Conservation (phyloP, 2,329 filamentous ascomycete species). For the Arthroderma uncinatum region DNA sequence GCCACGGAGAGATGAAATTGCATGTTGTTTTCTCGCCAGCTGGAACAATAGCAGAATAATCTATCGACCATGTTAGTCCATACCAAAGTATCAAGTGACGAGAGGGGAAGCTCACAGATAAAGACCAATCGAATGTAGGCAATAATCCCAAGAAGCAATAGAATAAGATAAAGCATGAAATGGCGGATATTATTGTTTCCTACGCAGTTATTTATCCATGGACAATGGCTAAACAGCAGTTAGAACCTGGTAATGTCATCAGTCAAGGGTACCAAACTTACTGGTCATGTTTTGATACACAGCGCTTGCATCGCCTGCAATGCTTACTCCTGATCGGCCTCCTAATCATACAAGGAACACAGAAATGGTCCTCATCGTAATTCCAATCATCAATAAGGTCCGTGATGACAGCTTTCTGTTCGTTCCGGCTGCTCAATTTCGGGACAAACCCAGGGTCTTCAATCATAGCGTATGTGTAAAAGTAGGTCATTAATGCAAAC, state of each 20-base stretch:
- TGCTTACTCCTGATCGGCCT: slow-evolving; percentile 92
- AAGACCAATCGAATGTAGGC: slow-evolving; percentile 61
- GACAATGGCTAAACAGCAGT: slow-evolving; percentile 63
- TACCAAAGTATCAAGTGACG: slow-evolving; percentile 6
- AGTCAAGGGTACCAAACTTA: slow-evolving; percentile 40
- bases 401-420: slow-evolving; percentile 81
- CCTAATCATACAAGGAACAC: slow-evolving; percentile 85
- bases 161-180: slow-evolving; percentile 82
- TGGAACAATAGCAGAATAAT: slow-evolving; percentile 50
- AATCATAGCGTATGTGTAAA: slow-evolving; percentile 76
- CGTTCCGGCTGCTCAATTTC: slow-evolving; percentile 75
- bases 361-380: slow-evolving; percentile 91
- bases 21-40: slow-evolving; percentile 46
- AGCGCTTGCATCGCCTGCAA: slow-evolving; percentile 80
- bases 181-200: slow-evolving; percentile 93
- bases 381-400: slow-evolving; percentile 75
- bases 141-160: slow-evolving; percentile 62
- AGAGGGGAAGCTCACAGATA: slow-evolving; percentile 47
- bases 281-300: slow-evolving; percentile 95
- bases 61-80: slow-evolving; percentile 33
- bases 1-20: slow-evolving; percentile 58
- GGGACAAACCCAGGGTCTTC: slow-evolving; percentile 89
- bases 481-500: slow-evolving; percentile 62
- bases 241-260: slow-evolving; percentile 7
- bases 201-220: slow-evolving; percentile 95